Conservation (phyloP, 257 asterid genomes). For the Pogostemon cablin region DNA sequence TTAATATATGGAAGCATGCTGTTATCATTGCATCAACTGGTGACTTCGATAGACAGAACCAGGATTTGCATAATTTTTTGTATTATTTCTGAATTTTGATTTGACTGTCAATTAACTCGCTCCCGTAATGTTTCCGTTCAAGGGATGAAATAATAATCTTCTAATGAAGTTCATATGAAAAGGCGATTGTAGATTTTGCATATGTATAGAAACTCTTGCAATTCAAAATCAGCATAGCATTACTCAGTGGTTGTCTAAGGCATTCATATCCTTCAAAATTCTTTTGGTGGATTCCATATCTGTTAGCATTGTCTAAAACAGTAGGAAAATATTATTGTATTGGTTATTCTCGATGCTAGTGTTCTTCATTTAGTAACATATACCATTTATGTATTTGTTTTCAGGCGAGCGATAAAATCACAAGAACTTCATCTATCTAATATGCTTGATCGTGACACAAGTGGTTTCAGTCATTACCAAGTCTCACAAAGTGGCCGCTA, state of each 20-base stretch:
- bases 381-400: not conserved
- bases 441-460: slow-evolving; percentile 94
- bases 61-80: not conserved
- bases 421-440: slow-evolving; percentile 81
- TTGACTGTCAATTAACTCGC: not conserved
- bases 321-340: not conserved
- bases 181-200: not conserved
- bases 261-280: slow-evolving; percentile 11
- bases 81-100: too few species aligned
- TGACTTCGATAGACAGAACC: not conserved
- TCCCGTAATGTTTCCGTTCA: not conserved
- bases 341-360: not conserved
- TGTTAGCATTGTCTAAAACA: not conserved
- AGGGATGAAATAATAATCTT: slow-evolving; percentile 13
- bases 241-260: not conserved
- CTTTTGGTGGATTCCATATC: slow-evolving; percentile 15
- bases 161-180: slow-evolving; percentile 11
- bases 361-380: not conserved
- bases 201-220: too few species aligned
- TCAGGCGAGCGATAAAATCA: slow-evolving; percentile 44
- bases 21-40: too few species aligned
- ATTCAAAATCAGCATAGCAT: too few species aligned
- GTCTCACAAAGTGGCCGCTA: slow-evolving; percentile 88
- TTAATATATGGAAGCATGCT: not conserved
- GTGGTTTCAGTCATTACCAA: slow-evolving; percentile 88